A percentile compares a stretch with the other conserved stretches of the same genome.
Evolutionary conservation across 2,329 filamentous ascomycete species (phyloP).

Genomic region (Boeremia exigua): DNA sequence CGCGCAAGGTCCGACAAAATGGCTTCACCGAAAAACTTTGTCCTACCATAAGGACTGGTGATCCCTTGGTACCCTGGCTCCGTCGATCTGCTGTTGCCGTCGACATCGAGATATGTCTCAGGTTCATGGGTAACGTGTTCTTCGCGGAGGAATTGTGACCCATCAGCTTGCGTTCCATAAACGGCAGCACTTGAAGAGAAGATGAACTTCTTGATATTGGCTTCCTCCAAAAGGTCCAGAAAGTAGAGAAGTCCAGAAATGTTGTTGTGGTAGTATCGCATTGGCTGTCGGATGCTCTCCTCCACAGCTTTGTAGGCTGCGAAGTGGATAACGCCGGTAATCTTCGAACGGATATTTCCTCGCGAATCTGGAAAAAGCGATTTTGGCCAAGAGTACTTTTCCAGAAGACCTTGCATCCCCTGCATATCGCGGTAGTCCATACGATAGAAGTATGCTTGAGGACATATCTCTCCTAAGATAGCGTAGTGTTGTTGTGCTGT

Average conservation of each 20-base stretch:
- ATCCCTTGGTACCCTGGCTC: constrained; percentile 40
- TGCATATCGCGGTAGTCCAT: constrained; percentile 50
- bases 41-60: constrained; percentile 67
- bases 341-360: constrained; percentile 49
- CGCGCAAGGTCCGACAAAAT: constrained; percentile 65
- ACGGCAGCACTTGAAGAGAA: constrained; percentile 70
- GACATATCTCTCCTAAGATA: constrained; percentile 24
- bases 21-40: constrained; percentile 69
- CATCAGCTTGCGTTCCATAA: constrained; percentile 54
- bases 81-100: neutral
- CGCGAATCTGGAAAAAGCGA: no score
- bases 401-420: constrained; percentile 12
- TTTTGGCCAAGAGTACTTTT: constrained; percentile 2
- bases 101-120: constrained; percentile 1
- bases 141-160: constrained; percentile 56
- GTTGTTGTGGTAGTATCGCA: constrained; percentile 70
- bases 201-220: constrained; percentile 66
- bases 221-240: constrained; percentile 59
- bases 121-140: constrained; percentile 56
- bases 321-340: constrained; percentile 68
- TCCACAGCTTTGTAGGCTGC: constrained; percentile 68
- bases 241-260: constrained; percentile 65
- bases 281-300: constrained; percentile 63
- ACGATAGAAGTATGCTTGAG: constrained; percentile 50
- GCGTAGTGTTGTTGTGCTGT: neutral